Evolutionary conservation across 345 rosid genomes (phyloP), one percentile per base, ranked within the genome.

Genomic region (Reutealis trisperma): DNA sequence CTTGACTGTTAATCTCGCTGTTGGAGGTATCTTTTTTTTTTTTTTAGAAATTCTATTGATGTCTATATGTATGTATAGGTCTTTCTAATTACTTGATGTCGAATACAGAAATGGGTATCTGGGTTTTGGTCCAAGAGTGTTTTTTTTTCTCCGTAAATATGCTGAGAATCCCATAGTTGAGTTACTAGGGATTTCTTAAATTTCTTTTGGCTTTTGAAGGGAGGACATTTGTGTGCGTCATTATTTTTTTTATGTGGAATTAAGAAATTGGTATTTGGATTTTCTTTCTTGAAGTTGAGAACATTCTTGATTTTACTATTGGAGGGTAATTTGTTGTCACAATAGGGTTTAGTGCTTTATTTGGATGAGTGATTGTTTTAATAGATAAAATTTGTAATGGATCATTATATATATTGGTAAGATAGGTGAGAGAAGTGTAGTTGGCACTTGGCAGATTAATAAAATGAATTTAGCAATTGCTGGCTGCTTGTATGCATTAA

Each of bases 1-100:
- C 54, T 83, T 91, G 83, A 83, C 91, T 61, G 94, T 89, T 66
- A 94, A 94, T 87, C 84, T 90, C 61, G 86, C 85, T 64, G 86
- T 88, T 74, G 98, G 96, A 91, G 97, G 98, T 94, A 72, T 37
- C 65, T 68, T 60, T 59, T 61, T 34, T 34, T 70, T 60, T 60
- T 32, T 18, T n/a, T n/a, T n/a, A n/a, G n/a, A 37, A 27, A 11
- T 55, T 8, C 47, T 45, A 14, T 66, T 60, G 1, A 19, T 21
- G 2, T 74, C 5, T 49, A 45, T 75, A 22, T 42, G 0, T 37
- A 1, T 71, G 32, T 59, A 67, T 22, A 18, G 18, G 54, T 22
- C 18, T 8, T 6, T 37, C 45, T 44, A 21, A 22, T 54, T 12
- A 57, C 37, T 73, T 72, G 1, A 16, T 77, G 75, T 72, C 24